Base-by-base conservation (phyloP, 805 yeast genomes). In the Wickerhamiella vanderwaltii region DNA sequence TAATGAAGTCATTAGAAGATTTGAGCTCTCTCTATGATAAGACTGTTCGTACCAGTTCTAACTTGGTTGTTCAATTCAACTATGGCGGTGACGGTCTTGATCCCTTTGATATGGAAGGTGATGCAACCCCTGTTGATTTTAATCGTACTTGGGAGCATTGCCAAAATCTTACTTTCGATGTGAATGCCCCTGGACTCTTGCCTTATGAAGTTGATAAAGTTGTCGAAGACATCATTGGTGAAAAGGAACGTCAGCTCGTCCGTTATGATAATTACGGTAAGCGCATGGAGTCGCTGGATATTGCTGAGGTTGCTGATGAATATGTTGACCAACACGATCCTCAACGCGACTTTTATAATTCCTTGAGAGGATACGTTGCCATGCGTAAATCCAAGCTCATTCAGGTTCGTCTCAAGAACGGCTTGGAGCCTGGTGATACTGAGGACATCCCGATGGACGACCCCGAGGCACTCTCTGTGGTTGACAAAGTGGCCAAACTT, bases 21-120 rank as follows among this genome's bases (percentile, higher is more conserved):
- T 69, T 91, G 59, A 84, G 95, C 38, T 74, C 94, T 45, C 85
- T 79, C 56, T 91, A 91, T 61, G 99, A 91, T 60, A 76, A 75
- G 53, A 88, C 97, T 0, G 96, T 91, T 31, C 73, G 99, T 57
- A 91, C 94, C 46, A 88, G 97, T 1, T 73, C 93, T 42, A 86
- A 86, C 58, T 95, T 96, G 62, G 84, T 91, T 57, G 98, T 91
- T 13, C 99, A 91, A 63, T 91, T 91, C 63, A 83, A 85, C 26
- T 91, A 91, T 58, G 99, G 99, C 62, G 98, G 97, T 48, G 99
- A 91, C 62, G 95, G 97, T 36, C 71, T 91, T 49, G 99, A 91
- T 67, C 99, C 99, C 3, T 70, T 84, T 57, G 96, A 88, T 63
- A 91, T 91, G 98, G 99, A 93, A 64, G 98, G 98, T 51, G 95